A percentile compares a stretch with the other conserved stretches of the same genome.
phyloP scores from a whole-genome alignment of 2,329 filamentous ascomycete genomes.

The Orbilia brochopaga region DNA sequence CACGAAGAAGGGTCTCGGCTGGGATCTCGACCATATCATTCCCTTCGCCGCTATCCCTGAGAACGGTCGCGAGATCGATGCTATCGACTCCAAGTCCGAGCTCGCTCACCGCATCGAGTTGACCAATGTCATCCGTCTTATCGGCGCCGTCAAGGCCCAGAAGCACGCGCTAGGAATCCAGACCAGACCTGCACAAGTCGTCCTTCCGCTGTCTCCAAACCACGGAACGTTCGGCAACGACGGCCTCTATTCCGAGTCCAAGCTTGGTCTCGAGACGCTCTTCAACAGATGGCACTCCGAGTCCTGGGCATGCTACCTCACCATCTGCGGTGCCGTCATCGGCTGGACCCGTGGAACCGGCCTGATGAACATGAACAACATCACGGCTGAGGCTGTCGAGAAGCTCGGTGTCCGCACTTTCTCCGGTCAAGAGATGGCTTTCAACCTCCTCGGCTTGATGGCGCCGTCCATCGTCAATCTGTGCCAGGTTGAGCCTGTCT shows the following conservation, averaged over 20 bases:
- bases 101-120: constrained; percentile 98
- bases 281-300: constrained; percentile 99
- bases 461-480: constrained; percentile 90
- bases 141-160: constrained; percentile 87
- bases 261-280: constrained; percentile 92
- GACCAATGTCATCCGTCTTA: constrained; percentile 89
- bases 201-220: constrained; percentile 93
- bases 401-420: constrained; percentile 96
- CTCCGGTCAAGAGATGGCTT: constrained; percentile 99
- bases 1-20: constrained; percentile 91
- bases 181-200: constrained; percentile 94
- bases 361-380: constrained; percentile 96
- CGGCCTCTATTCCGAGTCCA: constrained; percentile 97
- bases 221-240: constrained; percentile 98
- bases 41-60: constrained; percentile 98
- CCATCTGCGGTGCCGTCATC: constrained; percentile 96
- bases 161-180: constrained; percentile 88
- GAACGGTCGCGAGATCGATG: constrained; percentile 96
- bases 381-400: constrained; percentile 95
- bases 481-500: constrained; percentile 93
- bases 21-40: constrained; percentile 95
- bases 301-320: constrained; percentile 96
- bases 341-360: constrained; percentile 98
- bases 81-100: constrained; percentile 95
- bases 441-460: constrained; percentile 97